Evolutionary conservation across 805 yeast genomes (phyloP), one percentile per base, ranked within the genome.

Genomic region (Ogataea pilisensis): DNA sequence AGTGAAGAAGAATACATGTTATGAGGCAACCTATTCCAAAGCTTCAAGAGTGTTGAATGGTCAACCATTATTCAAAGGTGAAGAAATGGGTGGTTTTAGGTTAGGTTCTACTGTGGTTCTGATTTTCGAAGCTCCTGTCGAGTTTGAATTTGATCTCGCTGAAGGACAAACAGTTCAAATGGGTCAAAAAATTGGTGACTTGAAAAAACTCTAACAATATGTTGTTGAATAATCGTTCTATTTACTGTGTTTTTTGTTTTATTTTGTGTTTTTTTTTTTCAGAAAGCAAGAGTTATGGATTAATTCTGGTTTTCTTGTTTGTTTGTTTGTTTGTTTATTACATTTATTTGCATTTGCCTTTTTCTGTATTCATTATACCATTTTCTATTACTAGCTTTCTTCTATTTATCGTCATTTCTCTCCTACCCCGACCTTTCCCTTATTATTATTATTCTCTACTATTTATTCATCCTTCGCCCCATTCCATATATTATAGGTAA

Each of bases 51-150:
- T 82, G 5, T 68, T 90, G 31, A 85, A 90, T 8, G 99, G 99
- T 8, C 78, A 77, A 56, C 99, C 99, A 2, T 73, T 93, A 37
- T 69, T 77, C 17, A 88, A 86, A 64, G 99, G 99, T 31, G 85
- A 87, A 55, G 96, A 93, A 64, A 85, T 93, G 75, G 99, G 99
- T 31, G 99, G 99, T 0, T 93, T 93, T 66, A 85, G 85, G 69
- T 71, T 93, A 39, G 99, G 99, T 0, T 84, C 95, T 22, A 93
- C 99, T 0, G 93, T 93, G n/a, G 99, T 93, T 14, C 70, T 93
- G 48, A 95, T 91, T 18, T 93, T 93, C 64, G 99, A 93, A 66
- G 99, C 97, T 2, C 99, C 99, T 20, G 75, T 73, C 42, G 68
- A 73, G 45, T 93, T 91, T 62, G 64, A 76, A 54, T 93, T 89